Percentiles rank a stretch among this genome's conserved stretches.
Evolutionary conservation across 2,329 filamentous ascomycete species (phyloP).

Genomic region (Colletotrichum salicis): DNA sequence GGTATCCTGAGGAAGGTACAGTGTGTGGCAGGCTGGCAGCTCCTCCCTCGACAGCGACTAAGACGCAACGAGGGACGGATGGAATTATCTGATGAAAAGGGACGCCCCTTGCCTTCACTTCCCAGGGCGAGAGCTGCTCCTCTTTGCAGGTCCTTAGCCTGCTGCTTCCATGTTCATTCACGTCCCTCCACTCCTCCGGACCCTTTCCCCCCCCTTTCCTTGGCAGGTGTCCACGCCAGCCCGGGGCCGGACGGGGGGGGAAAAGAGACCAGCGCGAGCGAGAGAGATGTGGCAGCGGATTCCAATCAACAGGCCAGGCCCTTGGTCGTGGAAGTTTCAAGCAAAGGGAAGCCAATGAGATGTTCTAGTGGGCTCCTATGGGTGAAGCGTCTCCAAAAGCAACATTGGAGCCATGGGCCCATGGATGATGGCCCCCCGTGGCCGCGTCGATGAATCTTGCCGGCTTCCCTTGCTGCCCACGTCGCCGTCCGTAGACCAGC

Average conservation of each 20-base stretch:
- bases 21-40: background rate
- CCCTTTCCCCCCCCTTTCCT: background rate
- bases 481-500: constrained; percentile 6
- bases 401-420: background rate
- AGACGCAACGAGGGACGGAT: background rate
- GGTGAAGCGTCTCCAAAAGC: background rate
- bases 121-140: too few species aligned
- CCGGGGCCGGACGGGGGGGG: constrained; percentile 1
- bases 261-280: background rate
- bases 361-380: constrained; percentile 21
- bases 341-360: constrained; percentile 9
- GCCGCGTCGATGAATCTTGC: background rate
- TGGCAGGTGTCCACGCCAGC: constrained; percentile 23
- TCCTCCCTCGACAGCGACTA: background rate
- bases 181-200: background rate
- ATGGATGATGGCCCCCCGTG: too few species aligned
- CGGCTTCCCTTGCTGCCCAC: constrained; percentile 2
- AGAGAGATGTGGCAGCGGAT: constrained; percentile 1
- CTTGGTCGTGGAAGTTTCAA: constrained; percentile 21
- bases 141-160: background rate
- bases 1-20: background rate
- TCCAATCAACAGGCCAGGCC: constrained; percentile 23
- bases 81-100: constrained; percentile 19
- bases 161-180: background rate
- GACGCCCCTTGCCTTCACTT: background rate